Evolutionary conservation across 2,329 filamentous ascomycete species (phyloP).

Genomic region (Chaetoscypha palmicola): DNA sequence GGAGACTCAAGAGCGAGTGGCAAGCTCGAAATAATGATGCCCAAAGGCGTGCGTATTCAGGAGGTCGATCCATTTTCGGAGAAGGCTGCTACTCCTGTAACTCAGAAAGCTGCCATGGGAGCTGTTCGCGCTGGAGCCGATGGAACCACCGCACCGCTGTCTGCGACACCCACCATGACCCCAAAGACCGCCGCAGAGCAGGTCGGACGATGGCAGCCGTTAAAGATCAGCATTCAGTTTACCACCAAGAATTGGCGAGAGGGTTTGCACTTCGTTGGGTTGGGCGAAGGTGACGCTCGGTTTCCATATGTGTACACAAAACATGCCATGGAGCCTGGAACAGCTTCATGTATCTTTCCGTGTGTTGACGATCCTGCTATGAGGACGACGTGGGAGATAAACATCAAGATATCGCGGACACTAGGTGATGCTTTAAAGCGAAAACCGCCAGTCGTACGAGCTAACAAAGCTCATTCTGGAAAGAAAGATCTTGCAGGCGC

Average conservation of each 20-base stretch:
- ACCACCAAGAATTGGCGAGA: slow-evolving; percentile 68
- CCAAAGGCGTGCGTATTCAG: slow-evolving; percentile 53
- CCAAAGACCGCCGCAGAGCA: slow-evolving; percentile 32
- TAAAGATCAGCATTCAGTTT: slow-evolving; percentile 70
- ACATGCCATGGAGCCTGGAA: slow-evolving; percentile 70
- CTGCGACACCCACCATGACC: slow-evolving; percentile 27
- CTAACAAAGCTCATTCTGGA: slow-evolving; percentile 34
- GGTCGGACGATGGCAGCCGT: slow-evolving; percentile 44
- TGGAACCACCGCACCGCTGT: slow-evolving; percentile 30
- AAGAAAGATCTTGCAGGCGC: slow-evolving; percentile 31
- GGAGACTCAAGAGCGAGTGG: slow-evolving; percentile 39
- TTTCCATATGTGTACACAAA: slow-evolving; percentile 91
- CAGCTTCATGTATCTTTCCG: slow-evolving; percentile 81
- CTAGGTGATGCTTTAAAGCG: slow-evolving; percentile 65
- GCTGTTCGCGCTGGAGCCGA: slow-evolving; percentile 27
- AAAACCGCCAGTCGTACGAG: slow-evolving; percentile 33
- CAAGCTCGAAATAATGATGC: slow-evolving; percentile 52
- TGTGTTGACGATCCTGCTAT: slow-evolving; percentile 82
- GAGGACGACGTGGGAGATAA: slow-evolving; percentile 80
- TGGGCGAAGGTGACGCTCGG: slow-evolving; percentile 68
- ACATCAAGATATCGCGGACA: slow-evolving; percentile 78
- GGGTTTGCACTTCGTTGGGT: slow-evolving; percentile 84
- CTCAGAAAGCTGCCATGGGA: slow-evolving; percentile 29
- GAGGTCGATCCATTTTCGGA: slow-evolving; percentile 48
- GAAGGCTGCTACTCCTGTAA: slow-evolving; percentile 39